phyloP scores from a whole-genome alignment of 306 rosid genomes.

The Inga laurina region DNA sequence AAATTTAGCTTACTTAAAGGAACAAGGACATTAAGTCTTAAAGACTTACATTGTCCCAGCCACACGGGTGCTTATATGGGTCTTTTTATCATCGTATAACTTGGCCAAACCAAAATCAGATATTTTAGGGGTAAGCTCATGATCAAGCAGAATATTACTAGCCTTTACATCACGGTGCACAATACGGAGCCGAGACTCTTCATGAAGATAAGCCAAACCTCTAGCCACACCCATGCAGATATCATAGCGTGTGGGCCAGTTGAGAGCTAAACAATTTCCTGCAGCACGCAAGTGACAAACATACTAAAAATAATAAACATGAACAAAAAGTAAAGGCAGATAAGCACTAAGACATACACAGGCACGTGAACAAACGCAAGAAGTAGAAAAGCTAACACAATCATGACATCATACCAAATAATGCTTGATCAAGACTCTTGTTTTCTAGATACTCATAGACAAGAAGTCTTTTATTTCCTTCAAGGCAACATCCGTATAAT shows the following conservation, averaged over 20 bases:
- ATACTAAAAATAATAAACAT: background rate
- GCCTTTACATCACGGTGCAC: constrained; percentile 89
- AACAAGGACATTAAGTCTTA: background rate
- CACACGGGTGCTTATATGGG: constrained; percentile 80
- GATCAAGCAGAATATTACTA: constrained; percentile 75
- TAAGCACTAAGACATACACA: background rate
- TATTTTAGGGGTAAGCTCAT: constrained; percentile 66
- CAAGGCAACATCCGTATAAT: constrained; percentile 75
- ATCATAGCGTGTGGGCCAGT: constrained; percentile 73
- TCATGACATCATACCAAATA: constrained; percentile 81
- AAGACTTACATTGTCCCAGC: constrained; percentile 77
- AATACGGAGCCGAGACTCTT: constrained; percentile 73
- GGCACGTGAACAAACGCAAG: background rate
- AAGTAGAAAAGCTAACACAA: background rate
- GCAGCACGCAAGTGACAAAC: constrained; percentile 24
- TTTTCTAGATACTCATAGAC: constrained; percentile 83
- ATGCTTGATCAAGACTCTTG: constrained; percentile 84
- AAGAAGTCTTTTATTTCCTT: constrained; percentile 69
- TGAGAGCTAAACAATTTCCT: constrained; percentile 52
- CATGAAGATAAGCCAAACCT: constrained; percentile 78
- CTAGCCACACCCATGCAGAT: constrained; percentile 76
- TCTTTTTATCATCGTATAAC: constrained; percentile 74
- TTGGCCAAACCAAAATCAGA: constrained; percentile 84
- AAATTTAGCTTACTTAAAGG: background rate
- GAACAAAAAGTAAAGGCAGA: background rate